A percentile compares a stretch with the other conserved stretches of the same genome.
Conservation (phyloP, 2,329 filamentous ascomycete species). For the Emericellopsis atlantica region DNA sequence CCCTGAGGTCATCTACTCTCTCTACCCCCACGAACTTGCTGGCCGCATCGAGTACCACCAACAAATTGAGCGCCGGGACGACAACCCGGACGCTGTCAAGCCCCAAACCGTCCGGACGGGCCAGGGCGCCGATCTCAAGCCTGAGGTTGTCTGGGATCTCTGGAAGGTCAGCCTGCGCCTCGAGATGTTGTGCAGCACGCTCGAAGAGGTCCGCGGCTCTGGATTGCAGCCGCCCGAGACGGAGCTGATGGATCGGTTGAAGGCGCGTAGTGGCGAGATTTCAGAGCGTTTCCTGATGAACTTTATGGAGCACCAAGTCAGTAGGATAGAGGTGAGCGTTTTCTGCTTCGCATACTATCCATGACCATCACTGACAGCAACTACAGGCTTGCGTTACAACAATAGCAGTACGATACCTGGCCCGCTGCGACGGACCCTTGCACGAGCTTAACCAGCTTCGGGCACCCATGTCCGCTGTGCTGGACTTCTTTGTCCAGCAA, state of each 20-base stretch:
- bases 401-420: constrained; percentile 66
- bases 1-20: constrained; percentile 86
- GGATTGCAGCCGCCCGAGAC: constrained; percentile 70
- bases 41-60: constrained; percentile 64
- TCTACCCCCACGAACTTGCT: constrained; percentile 82
- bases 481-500: constrained; percentile 47
- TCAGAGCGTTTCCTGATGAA: constrained; percentile 80
- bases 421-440: constrained; percentile 52
- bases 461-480: constrained; percentile 62
- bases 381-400: constrained; percentile 67
- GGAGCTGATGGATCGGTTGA: constrained; percentile 61
- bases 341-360: not conserved
- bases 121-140: constrained; percentile 60
- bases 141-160: constrained; percentile 74
- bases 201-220: constrained; percentile 57
- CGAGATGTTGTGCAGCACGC: constrained; percentile 81
- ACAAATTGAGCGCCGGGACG: constrained; percentile 29
- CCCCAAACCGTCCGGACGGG: constrained; percentile 51
- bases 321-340: constrained; percentile 74
- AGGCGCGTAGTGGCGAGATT: constrained; percentile 62
- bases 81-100: constrained; percentile 30
- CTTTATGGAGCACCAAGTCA: constrained; percentile 90
- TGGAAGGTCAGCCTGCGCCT: constrained; percentile 83
- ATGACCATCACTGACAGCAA: not conserved
- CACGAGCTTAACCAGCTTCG: constrained; percentile 58